Evolutionary conservation across 78 protist genomes (phyloP), one percentile per base, ranked within the genome.

Genomic region (Speleostelium caveatum): DNA sequence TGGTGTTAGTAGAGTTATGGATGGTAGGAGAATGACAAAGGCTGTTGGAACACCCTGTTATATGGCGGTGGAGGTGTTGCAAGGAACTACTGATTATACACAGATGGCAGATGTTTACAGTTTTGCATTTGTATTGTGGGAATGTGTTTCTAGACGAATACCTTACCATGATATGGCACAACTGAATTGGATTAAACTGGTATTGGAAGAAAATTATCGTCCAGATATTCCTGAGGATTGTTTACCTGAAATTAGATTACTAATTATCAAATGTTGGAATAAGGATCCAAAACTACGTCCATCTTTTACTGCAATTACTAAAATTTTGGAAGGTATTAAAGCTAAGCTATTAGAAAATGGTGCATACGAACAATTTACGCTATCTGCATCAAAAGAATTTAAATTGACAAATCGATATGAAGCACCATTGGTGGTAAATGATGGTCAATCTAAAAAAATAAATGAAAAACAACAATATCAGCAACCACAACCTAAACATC

Each of bases 121-220:
- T 3, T 83, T 83, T 69, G 91, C 71, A 33, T 28, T 83, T 28
- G 53, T 83, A 16, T 14, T 83, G 0, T 83, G 91, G 91, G 91
- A 83, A 24, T 83, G 91, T 59, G 17, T 83, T 8, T 19, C 58
- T 55, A 24, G 91, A 19, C 66, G 42, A 32, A 69, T 69, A 5
- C 91, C 91, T n/a, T 83, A 83, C 33, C 71, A 42, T 28, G 91
- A 83, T 8, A 51, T 10, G 14, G 38, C 58, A 30, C 79, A 69
- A 22, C 53, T 83, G 16, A 60, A 67, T 28, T 83, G 91, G 91
- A 58, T 67, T 28, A 38, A 35, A 35, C 16, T 30, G 30, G 91
- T 83, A 12, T 59, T 83, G 22, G 91, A 83, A 51, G 62, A 56
- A 2, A 16, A 51, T 3, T 83, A 38, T 59, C 41, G 91, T n/a